Evolutionary conservation across 2,329 filamentous ascomycete species (phyloP).

Genomic region (Ophiognomonia clavigignenti-juglandacearum): DNA sequence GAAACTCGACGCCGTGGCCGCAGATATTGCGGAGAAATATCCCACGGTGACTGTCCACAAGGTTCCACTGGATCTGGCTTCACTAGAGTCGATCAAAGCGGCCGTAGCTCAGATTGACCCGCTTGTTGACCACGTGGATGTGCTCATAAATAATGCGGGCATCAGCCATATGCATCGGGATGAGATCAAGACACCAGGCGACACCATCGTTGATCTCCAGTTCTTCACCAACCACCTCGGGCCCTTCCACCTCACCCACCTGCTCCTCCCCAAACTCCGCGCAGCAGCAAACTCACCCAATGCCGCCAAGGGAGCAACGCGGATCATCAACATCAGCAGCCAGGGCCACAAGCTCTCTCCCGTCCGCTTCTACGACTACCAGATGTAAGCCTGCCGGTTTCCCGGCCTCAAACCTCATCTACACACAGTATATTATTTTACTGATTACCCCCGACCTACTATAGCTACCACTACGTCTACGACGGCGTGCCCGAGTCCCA

Average conservation of each 20-base stretch:
- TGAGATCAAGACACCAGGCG: slow-evolving; percentile 10
- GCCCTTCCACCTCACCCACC: slow-evolving; percentile 41
- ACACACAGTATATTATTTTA: neutral
- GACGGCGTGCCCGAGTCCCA: slow-evolving; percentile 25
- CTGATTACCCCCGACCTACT: neutral
- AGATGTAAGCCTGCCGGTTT: slow-evolving; percentile 26
- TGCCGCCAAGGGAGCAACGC: too few relatives aligned
- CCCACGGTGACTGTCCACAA: slow-evolving; percentile 30
- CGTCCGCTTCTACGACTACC: slow-evolving; percentile 37
- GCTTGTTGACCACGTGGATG: slow-evolving; percentile 29
- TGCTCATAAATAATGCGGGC: slow-evolving; percentile 16
- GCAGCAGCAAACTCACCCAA: slow-evolving; percentile 23
- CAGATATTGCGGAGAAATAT: slow-evolving; percentile 29
- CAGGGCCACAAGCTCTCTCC: slow-evolving; percentile 32
- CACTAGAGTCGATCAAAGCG: slow-evolving; percentile 30
- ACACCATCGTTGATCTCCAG: slow-evolving; percentile 26
- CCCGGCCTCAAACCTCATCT: too few relatives aligned
- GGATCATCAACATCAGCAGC: slow-evolving; percentile 38
- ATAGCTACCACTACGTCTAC: slow-evolving; percentile 27
- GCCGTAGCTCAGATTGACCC: slow-evolving; percentile 29
- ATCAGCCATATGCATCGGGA: slow-evolving; percentile 3
- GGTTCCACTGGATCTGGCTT: slow-evolving; percentile 32
- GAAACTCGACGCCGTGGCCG: slow-evolving; percentile 36
- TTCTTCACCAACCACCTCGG: slow-evolving; percentile 43
- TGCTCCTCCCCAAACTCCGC: slow-evolving; percentile 37